Evolutionary conservation across 345 rosid genomes (phyloP).

Genomic region (Linum trigynum): DNA sequence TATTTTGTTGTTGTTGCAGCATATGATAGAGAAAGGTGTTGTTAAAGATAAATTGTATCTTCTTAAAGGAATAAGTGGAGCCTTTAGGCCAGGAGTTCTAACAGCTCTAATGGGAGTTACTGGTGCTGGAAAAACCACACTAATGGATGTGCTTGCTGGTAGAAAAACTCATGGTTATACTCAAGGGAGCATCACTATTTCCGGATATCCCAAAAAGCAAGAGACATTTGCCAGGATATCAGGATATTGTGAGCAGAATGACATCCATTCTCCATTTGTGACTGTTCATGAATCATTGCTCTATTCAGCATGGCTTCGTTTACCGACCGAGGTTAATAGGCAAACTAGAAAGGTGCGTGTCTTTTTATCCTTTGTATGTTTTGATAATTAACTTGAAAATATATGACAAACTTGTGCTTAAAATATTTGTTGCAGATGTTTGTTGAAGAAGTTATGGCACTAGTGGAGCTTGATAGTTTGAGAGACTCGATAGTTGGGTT

Average conservation of each 20-base stretch:
- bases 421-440: conserved; percentile 1
- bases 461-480: conserved; percentile 15
- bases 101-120: conserved; percentile 27
- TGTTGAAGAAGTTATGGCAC: conserved; percentile 10
- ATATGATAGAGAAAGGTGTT: conserved; percentile 1
- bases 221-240: conserved; percentile 10
- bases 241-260: conserved; percentile 7
- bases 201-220: conserved; percentile 7
- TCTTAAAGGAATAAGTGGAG: conserved; percentile 21
- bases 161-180: conserved; percentile 7
- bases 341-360: conserved; percentile 1
- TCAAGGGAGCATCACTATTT: conserved; percentile 4
- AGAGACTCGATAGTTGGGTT: conserved; percentile 19
- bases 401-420: background rate
- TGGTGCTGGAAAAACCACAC: conserved; percentile 26
- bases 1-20: conserved; percentile 5
- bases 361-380: no score
- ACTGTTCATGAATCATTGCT: conserved; percentile 8
- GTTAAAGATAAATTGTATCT: conserved; percentile 13
- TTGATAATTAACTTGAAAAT: background rate
- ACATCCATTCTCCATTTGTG: conserved; percentile 5
- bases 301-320: conserved; percentile 12
- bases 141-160: conserved; percentile 20
- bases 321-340: conserved; percentile 1
- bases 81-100: conserved; percentile 24